phyloP scores from a whole-genome alignment of 371 early-diverging fungal genomes.

The Zychaea mexicana region DNA sequence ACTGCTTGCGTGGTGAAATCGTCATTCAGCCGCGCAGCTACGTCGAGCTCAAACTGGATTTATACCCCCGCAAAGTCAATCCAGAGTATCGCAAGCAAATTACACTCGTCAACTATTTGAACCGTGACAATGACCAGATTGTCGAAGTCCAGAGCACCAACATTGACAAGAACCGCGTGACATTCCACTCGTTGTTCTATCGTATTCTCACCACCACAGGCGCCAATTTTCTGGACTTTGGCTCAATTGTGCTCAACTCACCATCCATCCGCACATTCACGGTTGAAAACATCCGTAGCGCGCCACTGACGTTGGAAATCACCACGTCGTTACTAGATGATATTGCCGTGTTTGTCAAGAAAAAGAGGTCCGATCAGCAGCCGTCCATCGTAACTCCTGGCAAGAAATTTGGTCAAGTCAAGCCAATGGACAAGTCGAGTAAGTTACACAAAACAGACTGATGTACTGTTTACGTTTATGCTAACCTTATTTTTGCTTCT shows the following conservation, averaged over 20 bases:
- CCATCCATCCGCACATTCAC: slow-evolving; percentile 80
- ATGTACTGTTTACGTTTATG: not conserved
- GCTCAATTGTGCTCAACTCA: slow-evolving; percentile 82
- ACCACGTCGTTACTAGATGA: slow-evolving; percentile 75
- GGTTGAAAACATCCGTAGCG: slow-evolving; percentile 82
- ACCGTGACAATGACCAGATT: slow-evolving; percentile 88
- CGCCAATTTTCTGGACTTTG: slow-evolving; percentile 95
- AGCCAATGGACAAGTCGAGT: slow-evolving; percentile 6
- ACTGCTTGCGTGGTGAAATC: slow-evolving; percentile 79
- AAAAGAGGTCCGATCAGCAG: slow-evolving; percentile 18
- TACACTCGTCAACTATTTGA: slow-evolving; percentile 87
- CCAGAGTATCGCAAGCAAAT: slow-evolving; percentile 97
- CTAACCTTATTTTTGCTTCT: not conserved
- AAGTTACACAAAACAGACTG: not conserved
- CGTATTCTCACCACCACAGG: slow-evolving; percentile 88
- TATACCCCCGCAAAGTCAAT: slow-evolving; percentile 97
- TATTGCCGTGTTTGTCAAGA: slow-evolving; percentile 57
- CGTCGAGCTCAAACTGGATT: slow-evolving; percentile 87
- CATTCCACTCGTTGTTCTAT: slow-evolving; percentile 96
- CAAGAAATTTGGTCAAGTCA: not conserved
- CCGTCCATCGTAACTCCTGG: not conserved
- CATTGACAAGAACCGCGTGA: slow-evolving; percentile 94
- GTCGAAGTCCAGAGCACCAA: slow-evolving; percentile 93
- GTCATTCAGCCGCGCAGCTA: slow-evolving; percentile 82
- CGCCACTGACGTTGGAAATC: slow-evolving; percentile 57